Evolutionary conservation across 148 eudicot species (phyloP), one percentile per base, ranked within the genome.

Genomic region (Rhododendron ovatum): DNA sequence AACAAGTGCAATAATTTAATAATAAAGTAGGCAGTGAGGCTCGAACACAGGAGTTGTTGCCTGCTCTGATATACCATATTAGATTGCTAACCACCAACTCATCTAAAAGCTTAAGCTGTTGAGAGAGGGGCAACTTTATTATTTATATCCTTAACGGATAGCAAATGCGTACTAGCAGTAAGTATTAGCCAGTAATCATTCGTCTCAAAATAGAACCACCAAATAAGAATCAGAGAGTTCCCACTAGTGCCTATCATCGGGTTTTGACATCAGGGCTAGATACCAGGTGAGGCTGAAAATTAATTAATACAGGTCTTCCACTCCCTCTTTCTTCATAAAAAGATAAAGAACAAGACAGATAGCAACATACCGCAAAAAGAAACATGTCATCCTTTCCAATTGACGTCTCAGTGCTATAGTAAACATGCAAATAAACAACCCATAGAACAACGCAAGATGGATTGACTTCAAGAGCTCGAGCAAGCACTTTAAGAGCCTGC

Each of bases 401-500:
- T 67, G 88, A 86, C 83, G 73, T 82, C 87, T 86, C 89, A 69
- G 71, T 86, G 87, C 93, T 88, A 85, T 93, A 91, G 92, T 90
- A 93, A 51, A 93, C 88, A 73, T 87, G 91, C 87, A 94, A 89
- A 92, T 94, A 94, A 86, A 93, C 91, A 74, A 91, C 89, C 98
- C 98, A 93, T 69, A 90, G 85, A 90, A 88, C 84, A 48, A 78
- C 87, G 50, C 87, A 91, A 53, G 91, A 81, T 26, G 95, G 88
- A 88, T 93, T 86, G 57, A 83, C 92, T 89, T 93, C 94, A 84
- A 94, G 89, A 85, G 94, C 92, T 88, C 91, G 91, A 86, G 91
- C 90, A 77, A 94, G 93, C 88, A 92, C 85, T 81, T 91, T 88
- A 76, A 94, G 93, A 85, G 95, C 92, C 98, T 94, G 90, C 83